Conservation (phyloP, 768 basidiomycete genomes). For the Naganishia kalamii region DNA sequence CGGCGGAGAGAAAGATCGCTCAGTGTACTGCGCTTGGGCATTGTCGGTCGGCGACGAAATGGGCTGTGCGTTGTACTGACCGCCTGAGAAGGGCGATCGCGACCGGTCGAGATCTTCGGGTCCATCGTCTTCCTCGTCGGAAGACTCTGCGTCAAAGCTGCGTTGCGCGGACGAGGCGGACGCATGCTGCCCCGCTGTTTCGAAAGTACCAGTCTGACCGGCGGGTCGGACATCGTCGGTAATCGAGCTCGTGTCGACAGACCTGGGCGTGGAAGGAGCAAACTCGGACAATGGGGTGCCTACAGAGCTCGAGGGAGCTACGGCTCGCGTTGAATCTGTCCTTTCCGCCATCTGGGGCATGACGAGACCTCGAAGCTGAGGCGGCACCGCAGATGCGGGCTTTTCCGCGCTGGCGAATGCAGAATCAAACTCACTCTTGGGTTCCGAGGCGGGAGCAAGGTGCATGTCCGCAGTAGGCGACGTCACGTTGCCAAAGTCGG, state of each 20-base stretch:
- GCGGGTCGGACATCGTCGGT: conserved; percentile 16
- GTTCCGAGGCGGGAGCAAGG: conserved; percentile 22
- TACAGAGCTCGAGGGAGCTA: conserved; percentile 31
- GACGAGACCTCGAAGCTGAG: conserved; percentile 9
- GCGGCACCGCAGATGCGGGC: conserved; percentile 7
- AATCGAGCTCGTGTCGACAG: conserved; percentile 2
- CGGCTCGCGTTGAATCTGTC: conserved; percentile 39
- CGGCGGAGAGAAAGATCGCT: too few species aligned
- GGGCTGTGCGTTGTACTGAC: not conserved
- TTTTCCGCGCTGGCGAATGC: conserved; percentile 39
- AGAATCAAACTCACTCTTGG: conserved; percentile 39
- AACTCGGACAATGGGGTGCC: conserved; percentile 29
- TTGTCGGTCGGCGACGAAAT: not conserved
- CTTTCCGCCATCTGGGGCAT: conserved; percentile 33
- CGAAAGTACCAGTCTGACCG: too few species aligned
- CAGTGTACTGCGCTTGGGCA: too few species aligned
- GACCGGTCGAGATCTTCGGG: conserved; percentile 46
- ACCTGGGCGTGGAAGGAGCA: conserved; percentile 1
- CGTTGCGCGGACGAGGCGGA: conserved; percentile 29
- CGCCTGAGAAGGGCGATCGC: conserved; percentile 19
- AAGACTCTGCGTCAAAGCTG: not conserved
- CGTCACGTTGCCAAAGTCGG: not conserved
- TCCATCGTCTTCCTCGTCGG: conserved; percentile 45
- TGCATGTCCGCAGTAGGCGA: conserved; percentile 16
- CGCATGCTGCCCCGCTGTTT: too few species aligned